Evolutionary conservation across 352 stramenopile genomes (phyloP).

Genomic region (Globisporangium megalacanthum): DNA sequence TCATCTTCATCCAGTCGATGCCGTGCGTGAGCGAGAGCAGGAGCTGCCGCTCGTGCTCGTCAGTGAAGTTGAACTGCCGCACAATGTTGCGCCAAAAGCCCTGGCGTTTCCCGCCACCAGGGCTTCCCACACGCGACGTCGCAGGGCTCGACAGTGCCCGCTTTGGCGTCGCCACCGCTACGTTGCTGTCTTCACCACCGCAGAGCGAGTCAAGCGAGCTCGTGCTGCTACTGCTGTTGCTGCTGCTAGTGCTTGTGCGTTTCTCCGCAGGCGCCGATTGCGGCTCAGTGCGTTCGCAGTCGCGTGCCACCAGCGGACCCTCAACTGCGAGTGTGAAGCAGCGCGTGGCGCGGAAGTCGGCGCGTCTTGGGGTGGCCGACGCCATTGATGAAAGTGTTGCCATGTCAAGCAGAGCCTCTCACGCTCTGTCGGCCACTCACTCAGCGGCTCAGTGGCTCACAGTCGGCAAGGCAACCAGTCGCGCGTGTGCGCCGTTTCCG

Average conservation of each 20-base stretch:
- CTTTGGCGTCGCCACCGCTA: background rate
- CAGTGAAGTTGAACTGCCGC: conserved; percentile 74
- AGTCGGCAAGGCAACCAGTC: background rate
- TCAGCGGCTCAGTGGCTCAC: no score
- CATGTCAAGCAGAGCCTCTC: background rate
- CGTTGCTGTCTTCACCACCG: background rate
- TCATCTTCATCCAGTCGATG: conserved; percentile 62
- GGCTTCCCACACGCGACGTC: background rate
- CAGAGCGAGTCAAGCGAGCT: conserved; percentile 9
- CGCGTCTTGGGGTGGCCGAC: background rate
- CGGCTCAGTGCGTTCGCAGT: background rate
- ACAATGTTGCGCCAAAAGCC: conserved; percentile 78
- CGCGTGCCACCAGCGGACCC: background rate
- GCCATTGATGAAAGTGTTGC: background rate
- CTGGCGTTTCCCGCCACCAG: conserved; percentile 26
- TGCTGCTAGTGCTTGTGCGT: conserved; percentile 3
- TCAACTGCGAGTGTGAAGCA: conserved; percentile 11
- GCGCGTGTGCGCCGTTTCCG: background rate
- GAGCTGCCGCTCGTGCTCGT: conserved; percentile 51
- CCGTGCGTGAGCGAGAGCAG: conserved; percentile 63
- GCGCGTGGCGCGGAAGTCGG: conserved; percentile 11
- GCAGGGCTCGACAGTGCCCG: background rate
- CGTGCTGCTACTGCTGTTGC: conserved; percentile 9
- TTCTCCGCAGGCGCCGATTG: background rate
- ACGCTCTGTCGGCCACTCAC: background rate